Conservation (phyloP, 2,329 filamentous ascomycete species). For the Herpomyces periplanetae region DNA sequence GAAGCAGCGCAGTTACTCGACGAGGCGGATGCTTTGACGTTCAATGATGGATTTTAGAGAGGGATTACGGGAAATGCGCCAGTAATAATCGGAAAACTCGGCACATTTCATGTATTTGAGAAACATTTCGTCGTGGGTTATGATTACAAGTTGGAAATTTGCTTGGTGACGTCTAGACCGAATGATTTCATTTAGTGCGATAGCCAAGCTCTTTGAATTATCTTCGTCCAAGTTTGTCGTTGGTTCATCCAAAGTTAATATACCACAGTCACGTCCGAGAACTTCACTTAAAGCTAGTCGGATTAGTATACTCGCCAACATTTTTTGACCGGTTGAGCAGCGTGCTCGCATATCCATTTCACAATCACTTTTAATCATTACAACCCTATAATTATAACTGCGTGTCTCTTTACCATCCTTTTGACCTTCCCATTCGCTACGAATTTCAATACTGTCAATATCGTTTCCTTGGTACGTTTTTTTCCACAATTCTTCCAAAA, state of each 20-base stretch:
- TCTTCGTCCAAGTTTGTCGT: slow-evolving; percentile 85
- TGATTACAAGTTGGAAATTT: slow-evolving; percentile 93
- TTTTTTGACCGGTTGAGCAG: slow-evolving; percentile 83
- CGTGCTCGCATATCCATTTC: slow-evolving; percentile 99
- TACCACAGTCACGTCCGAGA: slow-evolving; percentile 70
- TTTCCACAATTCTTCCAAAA: slow-evolving; percentile 84
- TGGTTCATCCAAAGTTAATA: slow-evolving; percentile 85
- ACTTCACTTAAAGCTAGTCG: slow-evolving; percentile 79
- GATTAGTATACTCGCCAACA: slow-evolving; percentile 86
- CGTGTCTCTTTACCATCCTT: slow-evolving; percentile 32
- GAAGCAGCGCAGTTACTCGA: too few species aligned
- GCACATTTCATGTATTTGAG: slow-evolving; percentile 64
- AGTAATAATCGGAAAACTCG: slow-evolving; percentile 76
- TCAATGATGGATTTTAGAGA: slow-evolving; percentile 61
- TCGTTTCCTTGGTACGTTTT: slow-evolving; percentile 87
- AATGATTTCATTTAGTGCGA: slow-evolving; percentile 58
- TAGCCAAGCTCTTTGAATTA: slow-evolving; percentile 63
- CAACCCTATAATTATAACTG: slow-evolving; percentile 85
- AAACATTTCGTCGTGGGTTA: slow-evolving; percentile 95
- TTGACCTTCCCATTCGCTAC: slow-evolving; percentile 43
- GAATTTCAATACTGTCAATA: slow-evolving; percentile 80
- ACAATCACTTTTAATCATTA: slow-evolving; percentile 84
- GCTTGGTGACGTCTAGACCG: slow-evolving; percentile 37
- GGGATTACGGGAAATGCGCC: slow-evolving; percentile 40
- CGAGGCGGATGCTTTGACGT: slow-evolving; percentile 12